Conservation (phyloP, 75 land plant genomes). For the Pseudotsuga menziesii region DNA sequence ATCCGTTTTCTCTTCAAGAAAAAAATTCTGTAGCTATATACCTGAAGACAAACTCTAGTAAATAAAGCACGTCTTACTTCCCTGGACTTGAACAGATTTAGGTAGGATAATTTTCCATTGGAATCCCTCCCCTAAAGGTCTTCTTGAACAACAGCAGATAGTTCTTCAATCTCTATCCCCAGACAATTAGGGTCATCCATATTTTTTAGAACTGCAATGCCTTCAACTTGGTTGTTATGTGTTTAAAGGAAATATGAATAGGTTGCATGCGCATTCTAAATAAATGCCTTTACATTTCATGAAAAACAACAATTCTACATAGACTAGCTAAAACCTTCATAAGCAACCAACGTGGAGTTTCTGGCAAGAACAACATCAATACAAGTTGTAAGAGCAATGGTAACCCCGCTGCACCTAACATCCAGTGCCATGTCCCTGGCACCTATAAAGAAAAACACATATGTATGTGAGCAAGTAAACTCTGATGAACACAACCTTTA, state of each 20-base stretch:
- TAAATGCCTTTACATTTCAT: background rate
- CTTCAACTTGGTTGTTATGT: slow-evolving; percentile 57
- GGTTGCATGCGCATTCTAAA: background rate
- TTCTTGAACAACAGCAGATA: slow-evolving; percentile 44
- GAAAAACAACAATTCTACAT: background rate
- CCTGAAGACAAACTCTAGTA: slow-evolving; percentile 96
- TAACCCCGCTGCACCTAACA: slow-evolving; percentile 69
- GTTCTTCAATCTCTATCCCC: slow-evolving; percentile 62
- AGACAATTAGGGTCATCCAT: slow-evolving; percentile 67
- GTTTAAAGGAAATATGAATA: background rate
- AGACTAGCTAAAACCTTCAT: slow-evolving; percentile 44
- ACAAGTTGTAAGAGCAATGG: slow-evolving; percentile 63
- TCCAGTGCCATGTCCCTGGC: slow-evolving; percentile 81
- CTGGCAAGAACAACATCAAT: slow-evolving; percentile 66
- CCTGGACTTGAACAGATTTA: slow-evolving; percentile 59
- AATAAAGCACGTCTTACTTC: slow-evolving; percentile 78
- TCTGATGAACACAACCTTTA: background rate
- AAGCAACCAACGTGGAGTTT: slow-evolving; percentile 83
- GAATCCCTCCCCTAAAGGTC: slow-evolving; percentile 22
- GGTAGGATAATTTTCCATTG: slow-evolving; percentile 22
- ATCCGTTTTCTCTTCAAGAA: background rate
- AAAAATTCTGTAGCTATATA: slow-evolving; percentile 4
- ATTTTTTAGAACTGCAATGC: slow-evolving; percentile 56
- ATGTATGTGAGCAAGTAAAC: background rate
- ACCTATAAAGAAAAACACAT: slow-evolving; percentile 36